phyloP scores from a whole-genome alignment of 2,329 filamentous ascomycete species.

The Phialocephala subalpina region DNA sequence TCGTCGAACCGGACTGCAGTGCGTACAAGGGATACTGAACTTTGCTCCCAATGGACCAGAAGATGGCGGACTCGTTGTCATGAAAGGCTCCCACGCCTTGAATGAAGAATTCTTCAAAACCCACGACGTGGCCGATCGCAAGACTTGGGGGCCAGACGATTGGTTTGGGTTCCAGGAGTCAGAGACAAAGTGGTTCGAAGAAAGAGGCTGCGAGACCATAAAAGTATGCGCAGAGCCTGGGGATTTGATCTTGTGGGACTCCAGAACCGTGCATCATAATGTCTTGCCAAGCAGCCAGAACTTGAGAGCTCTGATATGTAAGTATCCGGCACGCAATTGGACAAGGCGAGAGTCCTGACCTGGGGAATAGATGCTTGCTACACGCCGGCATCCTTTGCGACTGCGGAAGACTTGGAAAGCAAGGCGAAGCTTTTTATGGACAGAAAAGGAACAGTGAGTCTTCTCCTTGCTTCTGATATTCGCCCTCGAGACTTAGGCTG shows the following conservation, averaged over 20 bases:
- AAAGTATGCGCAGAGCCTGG: slow-evolving; percentile 52
- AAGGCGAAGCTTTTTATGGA: slow-evolving; percentile 23
- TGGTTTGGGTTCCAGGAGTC: slow-evolving; percentile 34
- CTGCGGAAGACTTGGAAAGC: slow-evolving; percentile 13
- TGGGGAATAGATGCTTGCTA: slow-evolving; percentile 14
- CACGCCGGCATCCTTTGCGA: slow-evolving; percentile 18
- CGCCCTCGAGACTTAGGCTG: slow-evolving; percentile 2
- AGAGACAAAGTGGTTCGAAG: slow-evolving; percentile 51
- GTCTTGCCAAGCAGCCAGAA: slow-evolving; percentile 46
- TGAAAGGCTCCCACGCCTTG: slow-evolving; percentile 40
- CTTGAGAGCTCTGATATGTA: slow-evolving; percentile 22
- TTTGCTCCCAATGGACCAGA: slow-evolving; percentile 42
- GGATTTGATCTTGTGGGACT: slow-evolving; percentile 54
- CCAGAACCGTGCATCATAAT: slow-evolving; percentile 54
- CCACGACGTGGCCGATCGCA: slow-evolving; percentile 1
- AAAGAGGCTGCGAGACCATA: slow-evolving; percentile 47
- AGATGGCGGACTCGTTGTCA: slow-evolving; percentile 45
- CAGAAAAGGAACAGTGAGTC: slow-evolving; percentile 15
- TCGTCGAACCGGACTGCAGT: slow-evolving; percentile 48
- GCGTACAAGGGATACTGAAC: slow-evolving; percentile 55
- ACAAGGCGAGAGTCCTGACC: not conserved
- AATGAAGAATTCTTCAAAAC: slow-evolving; percentile 40
- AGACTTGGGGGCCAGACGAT: slow-evolving; percentile 13
- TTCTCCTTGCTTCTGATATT: not conserved
- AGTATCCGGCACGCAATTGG: not conserved